phyloP scores from a whole-genome alignment of 192 early-diverging fungal species.

The Anaeromyces robustus region DNA sequence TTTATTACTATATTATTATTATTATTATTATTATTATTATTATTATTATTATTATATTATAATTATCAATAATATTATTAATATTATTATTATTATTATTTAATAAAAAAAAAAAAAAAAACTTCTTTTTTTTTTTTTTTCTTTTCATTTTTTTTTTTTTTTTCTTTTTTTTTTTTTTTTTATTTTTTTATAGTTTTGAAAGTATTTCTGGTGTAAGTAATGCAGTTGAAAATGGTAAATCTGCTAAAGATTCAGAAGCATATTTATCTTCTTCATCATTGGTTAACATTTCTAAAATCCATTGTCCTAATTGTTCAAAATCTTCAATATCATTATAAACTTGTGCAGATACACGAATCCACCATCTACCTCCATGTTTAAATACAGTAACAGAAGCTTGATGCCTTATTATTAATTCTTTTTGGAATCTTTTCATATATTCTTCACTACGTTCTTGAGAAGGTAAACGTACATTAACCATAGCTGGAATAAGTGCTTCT shows the following conservation, averaged over 20 bases:
- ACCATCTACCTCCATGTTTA: constrained; percentile 26
- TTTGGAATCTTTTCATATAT: constrained; percentile 5
- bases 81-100: too few species aligned
- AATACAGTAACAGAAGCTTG: constrained; percentile 18
- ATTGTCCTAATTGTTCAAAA: background rate
- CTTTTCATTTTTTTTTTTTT: too few species aligned
- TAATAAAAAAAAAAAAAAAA: too few species aligned
- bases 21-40: too few species aligned
- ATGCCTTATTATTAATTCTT: constrained; percentile 14
- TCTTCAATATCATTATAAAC: constrained; percentile 8
- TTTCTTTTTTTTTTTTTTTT: too few species aligned
- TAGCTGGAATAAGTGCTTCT: constrained; percentile 16
- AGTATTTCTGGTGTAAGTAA: background rate
- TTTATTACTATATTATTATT: too few species aligned
- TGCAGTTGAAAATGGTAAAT: background rate
- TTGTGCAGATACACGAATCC: constrained; percentile 34
- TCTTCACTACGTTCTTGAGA: constrained; percentile 8
- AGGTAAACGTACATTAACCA: constrained; percentile 45
- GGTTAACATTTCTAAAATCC: background rate
- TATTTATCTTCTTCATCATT: background rate
- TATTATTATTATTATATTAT: too few species aligned
- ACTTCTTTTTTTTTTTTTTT: too few species aligned
- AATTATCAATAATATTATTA: too few species aligned
- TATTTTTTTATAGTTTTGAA: background rate
- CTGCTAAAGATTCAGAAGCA: background rate